Evolutionary conservation across 2,329 filamentous ascomycete species (phyloP).

Genomic region (Talaromyces sp.): DNA sequence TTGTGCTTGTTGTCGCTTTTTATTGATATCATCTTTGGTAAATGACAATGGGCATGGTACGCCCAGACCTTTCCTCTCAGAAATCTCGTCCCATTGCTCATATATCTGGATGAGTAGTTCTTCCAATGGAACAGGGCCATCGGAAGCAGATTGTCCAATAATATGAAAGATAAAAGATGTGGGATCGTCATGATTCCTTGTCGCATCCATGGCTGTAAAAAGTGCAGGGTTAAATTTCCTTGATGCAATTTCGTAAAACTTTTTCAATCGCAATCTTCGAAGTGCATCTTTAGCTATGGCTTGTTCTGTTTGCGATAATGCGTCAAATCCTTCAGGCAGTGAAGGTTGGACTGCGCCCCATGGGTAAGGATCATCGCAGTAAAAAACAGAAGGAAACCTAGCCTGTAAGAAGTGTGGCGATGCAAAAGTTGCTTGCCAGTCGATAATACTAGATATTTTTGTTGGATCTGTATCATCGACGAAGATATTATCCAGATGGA

Average conservation of each 20-base stretch:
- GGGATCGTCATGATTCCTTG: conserved; percentile 16
- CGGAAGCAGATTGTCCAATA: conserved; percentile 12
- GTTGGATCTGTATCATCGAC: conserved; percentile 20
- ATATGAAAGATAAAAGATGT: conserved; percentile 18
- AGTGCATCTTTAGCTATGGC: conserved; percentile 8
- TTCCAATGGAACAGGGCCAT: conserved; percentile 15
- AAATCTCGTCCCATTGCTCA: conserved; percentile 18
- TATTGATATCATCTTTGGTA: conserved; percentile 15
- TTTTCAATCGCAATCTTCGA: conserved; percentile 14
- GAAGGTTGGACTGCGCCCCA: conserved; percentile 20
- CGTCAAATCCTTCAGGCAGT: conserved; percentile 19
- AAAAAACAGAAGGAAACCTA: conserved; percentile 18
- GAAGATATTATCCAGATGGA: conserved; percentile 31
- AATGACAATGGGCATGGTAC: conserved; percentile 17
- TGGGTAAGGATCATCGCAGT: conserved; percentile 19
- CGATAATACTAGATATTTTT: conserved; percentile 21
- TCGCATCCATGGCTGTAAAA: conserved; percentile 15
- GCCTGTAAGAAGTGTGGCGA: conserved; percentile 22
- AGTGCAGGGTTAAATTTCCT: conserved; percentile 19
- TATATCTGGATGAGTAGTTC: conserved; percentile 21
- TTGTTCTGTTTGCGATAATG: conserved; percentile 13
- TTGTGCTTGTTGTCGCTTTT: conserved; percentile 12
- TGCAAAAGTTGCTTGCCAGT: conserved; percentile 20
- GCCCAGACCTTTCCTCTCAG: conserved; percentile 4
- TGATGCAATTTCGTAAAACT: conserved; percentile 19